Base-by-base conservation (phyloP, 495 filamentous ascomycete species). In the Penicillium psychrofluorescens region DNA sequence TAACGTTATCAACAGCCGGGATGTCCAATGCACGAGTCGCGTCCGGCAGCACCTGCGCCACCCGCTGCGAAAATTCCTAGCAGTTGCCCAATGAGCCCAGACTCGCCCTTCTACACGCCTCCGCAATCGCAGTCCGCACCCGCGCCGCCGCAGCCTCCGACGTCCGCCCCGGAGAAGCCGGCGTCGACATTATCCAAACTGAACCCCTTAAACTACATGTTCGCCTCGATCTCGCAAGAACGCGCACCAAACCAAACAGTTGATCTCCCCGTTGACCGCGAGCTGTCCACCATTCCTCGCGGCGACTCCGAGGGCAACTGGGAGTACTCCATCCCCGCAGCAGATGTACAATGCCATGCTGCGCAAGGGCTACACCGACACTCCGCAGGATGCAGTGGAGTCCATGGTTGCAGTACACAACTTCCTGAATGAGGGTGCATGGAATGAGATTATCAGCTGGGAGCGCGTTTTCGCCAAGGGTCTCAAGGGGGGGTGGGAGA, bases 301-400 rank as follows among this genome's bases (percentile, higher is more conserved):
- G 90, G 86, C 49, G 78, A 83, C 53, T 46, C 64, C 7, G 69
- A 78, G 12, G 80, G 81, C 10, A 92, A 88, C 55, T 97, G 92
- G 92, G 94, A 96, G 62, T 97, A 97, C 58, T n/a, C 94, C 92
- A 0, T 95, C 89, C 0, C 91, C 94, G 8, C 94, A 97, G 67
- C 92, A 97, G 62, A 97, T 97, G 92, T 97, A 96, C 70, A 99
- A 97, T 57, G 92, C 94, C 0, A 83, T 97, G 72, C 67, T 95
- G 42, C 83, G 94, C 40, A 97, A 99, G 64, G 92, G 92, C 13
- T 88, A 95, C 64, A 90, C 86, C 1, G 90, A 96, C 56, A 95
- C 91, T 0, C 89, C 92, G 36, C 79, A 85, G 44, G 90, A 90
- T 41, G 88, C 88, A 0, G 90, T 98, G n/a, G 89, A 95, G 66